phyloP scores from a whole-genome alignment of 163 green algal species.

The Volvox carteri region DNA sequence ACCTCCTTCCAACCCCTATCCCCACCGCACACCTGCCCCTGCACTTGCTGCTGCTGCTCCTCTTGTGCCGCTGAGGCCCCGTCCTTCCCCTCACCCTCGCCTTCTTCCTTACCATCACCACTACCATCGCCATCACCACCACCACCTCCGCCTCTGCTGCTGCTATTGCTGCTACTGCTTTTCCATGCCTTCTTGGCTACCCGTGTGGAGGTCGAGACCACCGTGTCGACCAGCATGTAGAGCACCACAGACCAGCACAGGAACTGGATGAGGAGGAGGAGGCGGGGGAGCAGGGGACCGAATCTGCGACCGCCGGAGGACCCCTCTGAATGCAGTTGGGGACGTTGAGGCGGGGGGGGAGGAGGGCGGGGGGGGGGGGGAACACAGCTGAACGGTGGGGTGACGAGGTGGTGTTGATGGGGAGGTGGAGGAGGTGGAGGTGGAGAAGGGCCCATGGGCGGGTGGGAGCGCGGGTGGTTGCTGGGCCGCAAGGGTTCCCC shows the following conservation, averaged over 20 bases:
- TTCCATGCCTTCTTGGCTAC: slow-evolving; percentile 9
- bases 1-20: background rate
- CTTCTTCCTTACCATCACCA: too few relatives aligned
- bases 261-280: slow-evolving; percentile 22
- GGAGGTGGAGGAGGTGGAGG: background rate
- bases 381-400: background rate
- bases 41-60: background rate
- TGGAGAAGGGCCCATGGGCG: background rate
- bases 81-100: background rate
- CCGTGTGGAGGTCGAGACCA: background rate
- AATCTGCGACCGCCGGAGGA: slow-evolving; percentile 20
- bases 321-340: background rate
- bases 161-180: background rate
- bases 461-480: background rate
- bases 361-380: background rate
- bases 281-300: slow-evolving; percentile 21
- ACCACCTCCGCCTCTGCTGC: too few relatives aligned
- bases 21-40: too few relatives aligned
- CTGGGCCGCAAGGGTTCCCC: too few relatives aligned
- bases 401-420: background rate
- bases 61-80: background rate
- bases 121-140: too few relatives aligned
- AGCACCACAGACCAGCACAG: slow-evolving; percentile 45
- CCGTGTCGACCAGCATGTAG: slow-evolving; percentile 27
- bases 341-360: background rate